phyloP scores from a whole-genome alignment of 2,329 filamentous ascomycete genomes.

The Hymenoscyphus scutula region DNA sequence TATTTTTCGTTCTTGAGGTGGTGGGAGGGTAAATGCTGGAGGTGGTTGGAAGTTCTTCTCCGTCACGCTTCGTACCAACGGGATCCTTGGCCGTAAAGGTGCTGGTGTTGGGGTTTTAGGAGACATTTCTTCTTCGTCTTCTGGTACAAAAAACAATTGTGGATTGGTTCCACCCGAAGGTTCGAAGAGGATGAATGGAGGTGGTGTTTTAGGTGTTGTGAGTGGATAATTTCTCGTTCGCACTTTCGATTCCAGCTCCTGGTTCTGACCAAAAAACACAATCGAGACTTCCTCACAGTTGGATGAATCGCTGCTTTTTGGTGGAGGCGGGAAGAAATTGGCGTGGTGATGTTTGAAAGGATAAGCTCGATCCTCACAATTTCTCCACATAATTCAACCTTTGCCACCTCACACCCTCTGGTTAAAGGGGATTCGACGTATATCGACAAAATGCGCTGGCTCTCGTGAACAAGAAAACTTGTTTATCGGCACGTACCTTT shows the following conservation, averaged over 20 bases:
- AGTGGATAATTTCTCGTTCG: background rate
- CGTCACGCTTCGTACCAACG: background rate
- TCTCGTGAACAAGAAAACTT: background rate
- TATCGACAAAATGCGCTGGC: background rate
- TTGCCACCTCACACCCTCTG: background rate
- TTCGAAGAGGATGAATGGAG: background rate
- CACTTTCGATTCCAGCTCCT: background rate
- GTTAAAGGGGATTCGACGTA: background rate
- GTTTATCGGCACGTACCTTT: background rate
- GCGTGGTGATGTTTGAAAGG: conserved; percentile 3
- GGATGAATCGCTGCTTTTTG: background rate
- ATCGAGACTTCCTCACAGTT: background rate
- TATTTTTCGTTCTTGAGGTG: background rate
- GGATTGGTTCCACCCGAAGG: background rate
- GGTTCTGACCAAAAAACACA: background rate
- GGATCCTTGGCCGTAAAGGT: background rate
- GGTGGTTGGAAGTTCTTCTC: background rate
- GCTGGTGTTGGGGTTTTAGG: background rate
- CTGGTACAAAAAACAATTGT: background rate
- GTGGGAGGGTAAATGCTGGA: background rate
- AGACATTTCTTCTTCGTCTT: background rate
- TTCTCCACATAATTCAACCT: background rate
- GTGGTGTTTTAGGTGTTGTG: background rate
- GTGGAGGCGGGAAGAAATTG: conserved; percentile 4
- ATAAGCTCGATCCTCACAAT: background rate